phyloP scores from a whole-genome alignment of 306 rosid species.

The Castanea crenata region DNA sequence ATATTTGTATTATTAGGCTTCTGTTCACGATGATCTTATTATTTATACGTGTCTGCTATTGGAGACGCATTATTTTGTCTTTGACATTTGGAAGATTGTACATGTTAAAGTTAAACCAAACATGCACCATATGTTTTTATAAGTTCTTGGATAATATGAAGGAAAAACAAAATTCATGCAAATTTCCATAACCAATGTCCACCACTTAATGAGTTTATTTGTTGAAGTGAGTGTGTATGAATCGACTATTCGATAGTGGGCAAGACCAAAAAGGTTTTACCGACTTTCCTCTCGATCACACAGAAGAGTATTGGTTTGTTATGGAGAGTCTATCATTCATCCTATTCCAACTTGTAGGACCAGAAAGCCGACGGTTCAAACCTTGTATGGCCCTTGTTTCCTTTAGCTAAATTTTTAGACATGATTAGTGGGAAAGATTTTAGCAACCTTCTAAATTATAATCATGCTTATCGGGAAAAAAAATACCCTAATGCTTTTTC shows the following conservation, averaged over 20 bases:
- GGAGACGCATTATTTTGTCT: slow-evolving; percentile 14
- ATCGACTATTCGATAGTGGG: neutral
- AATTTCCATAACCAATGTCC: neutral
- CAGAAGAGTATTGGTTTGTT: neutral
- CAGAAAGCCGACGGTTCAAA: neutral
- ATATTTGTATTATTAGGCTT: slow-evolving; percentile 3
- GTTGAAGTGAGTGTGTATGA: neutral
- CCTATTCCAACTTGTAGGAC: neutral
- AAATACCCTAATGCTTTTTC: neutral
- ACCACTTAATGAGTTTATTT: neutral
- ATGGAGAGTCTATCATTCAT: too few species aligned
- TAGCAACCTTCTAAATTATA: neutral
- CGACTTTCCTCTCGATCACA: neutral
- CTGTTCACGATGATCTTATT: too few species aligned
- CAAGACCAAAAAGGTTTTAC: neutral
- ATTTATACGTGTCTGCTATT: too few species aligned
- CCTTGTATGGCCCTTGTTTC: neutral
- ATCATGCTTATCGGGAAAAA: neutral
- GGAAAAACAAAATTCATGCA: neutral
- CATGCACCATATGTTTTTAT: too few species aligned
- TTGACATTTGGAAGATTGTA: neutral
- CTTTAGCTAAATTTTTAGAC: neutral
- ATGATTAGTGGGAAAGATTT: neutral
- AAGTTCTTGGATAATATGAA: too few species aligned
- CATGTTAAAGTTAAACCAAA: neutral